phyloP scores from a whole-genome alignment of 192 early-diverging fungal species.

The Dimargaris xerosporica region DNA sequence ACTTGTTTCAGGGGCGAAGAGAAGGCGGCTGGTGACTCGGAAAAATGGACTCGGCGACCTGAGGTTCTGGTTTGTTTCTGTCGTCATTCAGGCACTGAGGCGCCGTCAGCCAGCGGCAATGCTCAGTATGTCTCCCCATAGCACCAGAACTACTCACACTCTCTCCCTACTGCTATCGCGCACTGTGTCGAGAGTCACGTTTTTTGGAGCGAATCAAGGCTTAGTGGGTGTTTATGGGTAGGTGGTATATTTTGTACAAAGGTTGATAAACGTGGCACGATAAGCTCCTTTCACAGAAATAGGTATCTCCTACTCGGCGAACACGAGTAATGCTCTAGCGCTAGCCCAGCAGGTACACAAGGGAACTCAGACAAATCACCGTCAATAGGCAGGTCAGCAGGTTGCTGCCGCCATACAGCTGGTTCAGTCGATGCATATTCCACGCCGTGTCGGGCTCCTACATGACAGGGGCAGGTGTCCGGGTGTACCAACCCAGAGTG shows the following conservation, averaged over 20 bases:
- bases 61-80: too few species aligned
- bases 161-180: background rate
- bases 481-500: background rate
- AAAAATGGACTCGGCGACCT: too few species aligned
- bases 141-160: background rate
- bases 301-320: background rate
- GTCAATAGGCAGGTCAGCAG: background rate
- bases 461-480: background rate
- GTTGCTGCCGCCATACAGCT: background rate
- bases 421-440: slow-evolving; percentile 1
- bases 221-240: background rate
- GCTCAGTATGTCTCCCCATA: background rate
- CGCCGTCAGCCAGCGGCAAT: background rate
- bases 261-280: background rate
- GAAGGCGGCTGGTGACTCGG: too few species aligned
- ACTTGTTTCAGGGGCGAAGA: too few species aligned
- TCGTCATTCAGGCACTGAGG: too few species aligned
- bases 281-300: background rate
- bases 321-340: background rate
- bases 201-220: background rate
- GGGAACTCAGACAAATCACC: background rate
- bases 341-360: background rate
- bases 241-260: background rate
- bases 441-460: slow-evolving; percentile 8
- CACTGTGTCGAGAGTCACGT: background rate